Evolutionary conservation across 2,329 filamentous ascomycete genomes (phyloP).

Genomic region (Paradendryphiella salina): DNA sequence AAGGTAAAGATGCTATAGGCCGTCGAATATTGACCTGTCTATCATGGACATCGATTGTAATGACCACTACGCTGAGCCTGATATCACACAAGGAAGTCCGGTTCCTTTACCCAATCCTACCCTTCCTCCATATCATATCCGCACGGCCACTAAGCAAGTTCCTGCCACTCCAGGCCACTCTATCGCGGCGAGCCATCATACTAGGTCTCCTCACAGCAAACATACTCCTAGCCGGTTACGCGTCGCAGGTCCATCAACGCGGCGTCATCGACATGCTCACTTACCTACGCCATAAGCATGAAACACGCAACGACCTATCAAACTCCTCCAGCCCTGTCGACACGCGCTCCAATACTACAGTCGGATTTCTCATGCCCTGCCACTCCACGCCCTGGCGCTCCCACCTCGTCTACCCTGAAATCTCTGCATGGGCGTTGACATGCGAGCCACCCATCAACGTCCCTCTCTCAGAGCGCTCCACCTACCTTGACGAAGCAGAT

Average conservation of each 20-base stretch:
- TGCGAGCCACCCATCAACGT: constrained; percentile 86
- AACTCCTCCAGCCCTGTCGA: constrained; percentile 48
- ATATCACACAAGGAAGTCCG: constrained; percentile 96
- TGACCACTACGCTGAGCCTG: constrained; percentile 69
- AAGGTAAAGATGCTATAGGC: constrained; percentile 8
- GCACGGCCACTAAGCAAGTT: constrained; percentile 68
- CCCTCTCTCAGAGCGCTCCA: constrained; percentile 61
- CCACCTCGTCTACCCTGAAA: constrained; percentile 73
- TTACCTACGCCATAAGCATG: constrained; percentile 75
- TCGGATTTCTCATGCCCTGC: constrained; percentile 90
- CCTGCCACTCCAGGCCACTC: constrained; percentile 53
- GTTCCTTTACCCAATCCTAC: constrained; percentile 91
- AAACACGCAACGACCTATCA: constrained; percentile 46
- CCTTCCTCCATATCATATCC: constrained; percentile 79
- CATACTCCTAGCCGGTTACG: constrained; percentile 71
- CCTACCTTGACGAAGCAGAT: constrained; percentile 87
- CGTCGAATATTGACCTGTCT: constrained; percentile 32
- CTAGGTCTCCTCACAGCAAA: constrained; percentile 65
- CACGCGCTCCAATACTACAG: constrained; percentile 48
- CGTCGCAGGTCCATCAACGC: constrained; percentile 72
- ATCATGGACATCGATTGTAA: constrained; percentile 55
- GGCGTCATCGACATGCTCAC: constrained; percentile 74
- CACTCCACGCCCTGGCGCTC: constrained; percentile 95
- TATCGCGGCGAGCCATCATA: constrained; percentile 56
- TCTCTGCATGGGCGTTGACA: constrained; percentile 80